These are phyloP conservation scores for Pythium periplocum DNA, from an alignment of 352 stramenopile genomes.

Conservation along the genomic window DNA sequence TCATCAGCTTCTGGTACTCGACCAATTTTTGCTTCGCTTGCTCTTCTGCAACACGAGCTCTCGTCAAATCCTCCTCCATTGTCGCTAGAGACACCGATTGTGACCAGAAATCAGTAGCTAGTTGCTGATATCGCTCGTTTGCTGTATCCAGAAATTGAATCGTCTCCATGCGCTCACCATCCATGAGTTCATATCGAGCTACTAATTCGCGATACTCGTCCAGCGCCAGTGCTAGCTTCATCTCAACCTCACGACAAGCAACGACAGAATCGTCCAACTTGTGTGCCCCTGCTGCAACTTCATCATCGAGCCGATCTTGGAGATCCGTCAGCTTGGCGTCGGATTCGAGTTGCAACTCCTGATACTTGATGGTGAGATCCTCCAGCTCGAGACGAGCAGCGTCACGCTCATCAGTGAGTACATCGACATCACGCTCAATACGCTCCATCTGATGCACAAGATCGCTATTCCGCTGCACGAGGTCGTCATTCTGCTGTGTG, in stretches of 20 bases:
- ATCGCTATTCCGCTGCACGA: neutral
- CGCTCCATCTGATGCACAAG: neutral
- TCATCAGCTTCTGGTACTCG: too few species aligned
- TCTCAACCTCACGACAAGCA: neutral
- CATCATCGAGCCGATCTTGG: neutral
- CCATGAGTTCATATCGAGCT: constrained; percentile 12
- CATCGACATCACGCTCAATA: neutral
- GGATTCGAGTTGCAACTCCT: constrained; percentile 1
- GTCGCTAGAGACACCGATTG: too few species aligned
- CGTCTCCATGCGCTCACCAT: constrained; percentile 4
- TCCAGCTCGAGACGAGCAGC: neutral
- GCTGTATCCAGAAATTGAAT: too few species aligned
- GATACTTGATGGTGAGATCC: constrained; percentile 1
- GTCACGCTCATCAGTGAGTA: constrained; percentile 1
- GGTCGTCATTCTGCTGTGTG: neutral
- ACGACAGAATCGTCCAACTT: too few species aligned
- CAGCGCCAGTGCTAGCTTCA: constrained; percentile 3
- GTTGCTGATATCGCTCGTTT: too few species aligned
- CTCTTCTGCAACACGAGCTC: too few species aligned
- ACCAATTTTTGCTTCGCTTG: too few species aligned
- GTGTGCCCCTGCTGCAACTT: too few species aligned
- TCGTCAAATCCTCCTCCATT: too few species aligned
- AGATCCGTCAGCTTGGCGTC: constrained; percentile 2
- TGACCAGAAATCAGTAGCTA: too few species aligned
- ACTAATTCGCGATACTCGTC: constrained; percentile 13